These are phyloP conservation scores for Alternaria triticina DNA, from an alignment of 2,329 filamentous ascomycete genomes.

Conservation along the genomic window DNA sequence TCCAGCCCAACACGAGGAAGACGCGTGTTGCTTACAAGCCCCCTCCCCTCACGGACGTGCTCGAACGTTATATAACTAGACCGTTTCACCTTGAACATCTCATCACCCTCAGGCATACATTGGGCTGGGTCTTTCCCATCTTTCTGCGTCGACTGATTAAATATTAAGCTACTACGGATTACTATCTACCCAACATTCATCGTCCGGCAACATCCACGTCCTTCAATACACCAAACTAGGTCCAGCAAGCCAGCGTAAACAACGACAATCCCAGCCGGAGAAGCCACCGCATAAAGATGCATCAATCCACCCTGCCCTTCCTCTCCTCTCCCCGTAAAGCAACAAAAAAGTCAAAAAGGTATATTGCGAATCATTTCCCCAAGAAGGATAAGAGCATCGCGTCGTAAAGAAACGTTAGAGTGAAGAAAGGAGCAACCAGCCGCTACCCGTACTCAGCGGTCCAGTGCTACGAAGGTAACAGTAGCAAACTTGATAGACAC, in stretches of 20 bases:
- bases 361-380: conserved; percentile 24
- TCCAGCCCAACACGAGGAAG: background rate
- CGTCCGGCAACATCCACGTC: background rate
- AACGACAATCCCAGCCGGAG: conserved; percentile 28
- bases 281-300: background rate
- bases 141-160: conserved; percentile 2
- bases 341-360: conserved; percentile 16
- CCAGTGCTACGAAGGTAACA: background rate
- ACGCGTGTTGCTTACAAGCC: conserved; percentile 4
- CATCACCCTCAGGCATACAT: background rate
- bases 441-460: conserved; percentile 1
- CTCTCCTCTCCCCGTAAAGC: conserved; percentile 9
- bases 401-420: conserved; percentile 38
- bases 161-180: conserved; percentile 5
- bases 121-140: background rate
- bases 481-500: background rate
- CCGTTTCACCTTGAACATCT: background rate
- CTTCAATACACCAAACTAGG: conserved; percentile 6
- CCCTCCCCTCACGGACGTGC: background rate
- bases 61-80: background rate
- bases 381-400: conserved; percentile 40
- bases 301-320: conserved; percentile 5
- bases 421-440: background rate
- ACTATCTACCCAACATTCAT: conserved; percentile 4
- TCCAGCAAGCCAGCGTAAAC: conserved; percentile 3